Percentiles rank a stretch among this genome's conserved stretches.
These are phyloP conservation scores for Cladobotryum protrusum DNA, from an alignment of 2,329 filamentous ascomycete genomes.

Conservation along the genomic window DNA sequence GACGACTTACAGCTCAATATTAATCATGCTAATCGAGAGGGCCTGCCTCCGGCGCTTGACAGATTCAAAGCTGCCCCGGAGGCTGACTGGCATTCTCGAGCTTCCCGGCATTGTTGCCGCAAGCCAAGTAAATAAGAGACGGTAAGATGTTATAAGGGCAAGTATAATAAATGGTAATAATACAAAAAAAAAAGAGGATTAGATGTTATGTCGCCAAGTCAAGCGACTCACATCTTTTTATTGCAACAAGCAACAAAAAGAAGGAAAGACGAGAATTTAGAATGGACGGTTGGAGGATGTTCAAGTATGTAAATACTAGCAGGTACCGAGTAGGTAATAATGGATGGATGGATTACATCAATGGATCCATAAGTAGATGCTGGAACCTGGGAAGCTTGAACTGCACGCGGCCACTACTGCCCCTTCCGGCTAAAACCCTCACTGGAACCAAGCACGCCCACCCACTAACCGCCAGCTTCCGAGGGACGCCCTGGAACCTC, in stretches of 20 bases:
- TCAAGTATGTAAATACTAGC: neutral
- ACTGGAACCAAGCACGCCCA: too few species aligned
- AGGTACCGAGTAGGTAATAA: too few species aligned
- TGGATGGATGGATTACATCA: neutral
- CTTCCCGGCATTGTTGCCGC: conserved; percentile 52
- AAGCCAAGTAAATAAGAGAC: neutral
- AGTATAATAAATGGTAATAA: neutral
- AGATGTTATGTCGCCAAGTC: neutral
- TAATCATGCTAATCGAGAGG: conserved; percentile 54
- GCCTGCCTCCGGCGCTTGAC: conserved; percentile 52
- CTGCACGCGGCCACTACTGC: too few species aligned
- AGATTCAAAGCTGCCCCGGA: conserved; percentile 59
- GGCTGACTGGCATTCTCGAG: conserved; percentile 64
- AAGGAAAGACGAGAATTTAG: neutral
- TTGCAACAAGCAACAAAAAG: neutral
- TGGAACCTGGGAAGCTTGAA: too few species aligned
- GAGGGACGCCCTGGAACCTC: too few species aligned
- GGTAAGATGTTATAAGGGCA: neutral
- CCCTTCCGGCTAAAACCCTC: too few species aligned
- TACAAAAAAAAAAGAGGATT: neutral
- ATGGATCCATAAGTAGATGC: too few species aligned
- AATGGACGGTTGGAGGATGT: neutral
- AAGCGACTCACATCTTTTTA: neutral
- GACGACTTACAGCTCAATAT: conserved; percentile 61
- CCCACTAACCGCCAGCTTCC: too few species aligned